phyloP scores from a whole-genome alignment of 2,329 filamentous ascomycete species.

The Coleophoma crateriformis region DNA sequence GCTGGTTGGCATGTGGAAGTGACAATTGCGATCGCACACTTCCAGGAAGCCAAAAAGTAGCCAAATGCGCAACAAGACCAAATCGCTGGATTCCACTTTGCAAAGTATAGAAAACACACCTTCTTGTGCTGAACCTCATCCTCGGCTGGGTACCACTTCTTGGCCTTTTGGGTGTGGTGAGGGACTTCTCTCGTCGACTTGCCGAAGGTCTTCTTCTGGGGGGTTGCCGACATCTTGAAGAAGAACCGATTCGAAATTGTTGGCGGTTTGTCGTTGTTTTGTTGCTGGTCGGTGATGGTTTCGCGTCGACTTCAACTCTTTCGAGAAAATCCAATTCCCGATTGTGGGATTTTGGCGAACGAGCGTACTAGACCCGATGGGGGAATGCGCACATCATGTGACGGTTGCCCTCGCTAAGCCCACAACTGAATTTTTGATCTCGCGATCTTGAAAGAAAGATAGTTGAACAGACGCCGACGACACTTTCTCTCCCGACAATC shows the following conservation, averaged over 20 bases:
- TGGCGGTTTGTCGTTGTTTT: slow-evolving; percentile 21
- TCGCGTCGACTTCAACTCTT: background rate
- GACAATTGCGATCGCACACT: slow-evolving; percentile 15
- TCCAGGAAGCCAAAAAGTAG: background rate
- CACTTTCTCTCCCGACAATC: slow-evolving; percentile 11
- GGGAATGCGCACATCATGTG: too few relatives aligned
- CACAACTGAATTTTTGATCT: background rate
- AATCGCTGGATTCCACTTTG: background rate
- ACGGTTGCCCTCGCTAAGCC: too few relatives aligned
- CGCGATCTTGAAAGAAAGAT: background rate
- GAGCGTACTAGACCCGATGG: background rate
- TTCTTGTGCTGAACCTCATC: slow-evolving; percentile 86
- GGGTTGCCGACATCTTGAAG: slow-evolving; percentile 62
- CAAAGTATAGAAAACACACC: slow-evolving; percentile 54
- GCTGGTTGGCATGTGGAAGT: too few relatives aligned
- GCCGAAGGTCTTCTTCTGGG: slow-evolving; percentile 86
- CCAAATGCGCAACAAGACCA: too few relatives aligned
- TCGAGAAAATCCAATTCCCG: background rate
- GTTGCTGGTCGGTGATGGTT: slow-evolving; percentile 16
- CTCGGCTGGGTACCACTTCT: slow-evolving; percentile 98
- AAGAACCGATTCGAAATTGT: slow-evolving; percentile 19
- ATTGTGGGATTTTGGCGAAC: slow-evolving; percentile 1
- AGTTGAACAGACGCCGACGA: background rate
- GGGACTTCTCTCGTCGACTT: slow-evolving; percentile 92
- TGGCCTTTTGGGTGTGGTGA: slow-evolving; percentile 82